Conservation (phyloP, 257 asterid species). For the Verbascum thapsus region DNA sequence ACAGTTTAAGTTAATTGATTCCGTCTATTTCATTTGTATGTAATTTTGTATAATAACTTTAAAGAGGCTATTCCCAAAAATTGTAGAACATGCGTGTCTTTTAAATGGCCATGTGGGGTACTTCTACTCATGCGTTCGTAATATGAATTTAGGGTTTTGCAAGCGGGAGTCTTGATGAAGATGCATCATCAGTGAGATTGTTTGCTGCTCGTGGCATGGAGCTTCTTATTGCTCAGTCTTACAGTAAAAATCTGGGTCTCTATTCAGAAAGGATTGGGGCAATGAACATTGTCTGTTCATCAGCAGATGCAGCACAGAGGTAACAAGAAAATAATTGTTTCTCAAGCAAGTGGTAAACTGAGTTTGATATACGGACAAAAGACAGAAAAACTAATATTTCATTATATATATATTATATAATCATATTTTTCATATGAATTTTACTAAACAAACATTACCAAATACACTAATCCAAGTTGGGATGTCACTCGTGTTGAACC, state of each 20-base stretch:
- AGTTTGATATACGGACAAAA: too few relatives aligned
- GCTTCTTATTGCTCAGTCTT: slow-evolving; percentile 90
- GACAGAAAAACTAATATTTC: too few relatives aligned
- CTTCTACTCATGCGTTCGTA: slow-evolving; percentile 25
- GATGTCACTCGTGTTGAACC: too few relatives aligned
- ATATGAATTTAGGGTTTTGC: slow-evolving; percentile 81
- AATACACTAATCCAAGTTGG: too few relatives aligned
- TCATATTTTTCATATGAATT: too few relatives aligned
- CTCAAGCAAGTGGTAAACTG: too few relatives aligned
- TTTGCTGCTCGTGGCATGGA: slow-evolving; percentile 97
- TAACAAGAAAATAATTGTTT: slow-evolving; percentile 28
- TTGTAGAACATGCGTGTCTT: slow-evolving; percentile 3
- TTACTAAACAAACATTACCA: too few relatives aligned
- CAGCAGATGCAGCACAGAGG: slow-evolving; percentile 84
- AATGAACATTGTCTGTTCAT: slow-evolving; percentile 81
- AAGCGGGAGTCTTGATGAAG: slow-evolving; percentile 93
- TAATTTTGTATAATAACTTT: neutral
- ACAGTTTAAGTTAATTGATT: slow-evolving; percentile 9
- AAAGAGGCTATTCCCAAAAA: neutral
- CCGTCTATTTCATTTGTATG: neutral
- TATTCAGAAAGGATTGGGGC: slow-evolving; percentile 98
- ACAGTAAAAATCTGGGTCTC: slow-evolving; percentile 92
- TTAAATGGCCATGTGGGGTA: slow-evolving; percentile 19
- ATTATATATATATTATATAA: too few relatives aligned
- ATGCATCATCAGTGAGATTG: slow-evolving; percentile 90